Conservation (phyloP, 257 asterid species). For the Nyctanthes arbortristis region DNA sequence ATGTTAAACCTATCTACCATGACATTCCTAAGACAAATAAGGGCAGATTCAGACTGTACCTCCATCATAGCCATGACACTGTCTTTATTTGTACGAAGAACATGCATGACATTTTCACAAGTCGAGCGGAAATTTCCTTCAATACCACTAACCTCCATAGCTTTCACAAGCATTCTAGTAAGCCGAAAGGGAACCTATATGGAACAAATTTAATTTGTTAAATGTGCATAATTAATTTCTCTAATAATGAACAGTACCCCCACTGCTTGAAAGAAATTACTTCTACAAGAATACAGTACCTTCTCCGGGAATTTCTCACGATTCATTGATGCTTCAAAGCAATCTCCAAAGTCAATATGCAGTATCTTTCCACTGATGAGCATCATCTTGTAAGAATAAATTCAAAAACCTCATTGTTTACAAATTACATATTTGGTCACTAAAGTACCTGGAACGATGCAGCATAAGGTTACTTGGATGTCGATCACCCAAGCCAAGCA, state of each 20-base stretch:
- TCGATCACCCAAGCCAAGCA: slow-evolving; percentile 98
- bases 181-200: slow-evolving; percentile 97
- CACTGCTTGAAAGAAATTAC: not conserved
- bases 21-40: not conserved
- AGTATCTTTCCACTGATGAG: slow-evolving; percentile 89
- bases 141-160: slow-evolving; percentile 99
- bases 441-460: slow-evolving; percentile 80
- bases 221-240: slow-evolving; percentile 1
- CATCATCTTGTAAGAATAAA: slow-evolving; percentile 21
- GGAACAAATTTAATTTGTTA: slow-evolving; percentile 20
- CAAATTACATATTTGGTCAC: slow-evolving; percentile 1
- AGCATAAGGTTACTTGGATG: slow-evolving; percentile 99
- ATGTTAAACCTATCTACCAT: not conserved
- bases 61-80: slow-evolving; percentile 99
- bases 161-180: slow-evolving; percentile 98
- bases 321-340: slow-evolving; percentile 99
- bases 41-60: slow-evolving; percentile 45
- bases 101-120: slow-evolving; percentile 98
- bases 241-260: slow-evolving; percentile 7
- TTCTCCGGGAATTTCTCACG: slow-evolving; percentile 98
- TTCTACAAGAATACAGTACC: slow-evolving; percentile 35
- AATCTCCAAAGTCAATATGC: slow-evolving; percentile 99
- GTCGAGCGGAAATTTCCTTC: slow-evolving; percentile 99
- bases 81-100: slow-evolving; percentile 84
- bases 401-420: slow-evolving; percentile 13